A percentile compares a stretch with the other conserved stretches of the same genome.
These are phyloP conservation scores for Tolypocladium ovalisporum DNA, from an alignment of 2,329 filamentous ascomycete species.

Conservation along the genomic window DNA sequence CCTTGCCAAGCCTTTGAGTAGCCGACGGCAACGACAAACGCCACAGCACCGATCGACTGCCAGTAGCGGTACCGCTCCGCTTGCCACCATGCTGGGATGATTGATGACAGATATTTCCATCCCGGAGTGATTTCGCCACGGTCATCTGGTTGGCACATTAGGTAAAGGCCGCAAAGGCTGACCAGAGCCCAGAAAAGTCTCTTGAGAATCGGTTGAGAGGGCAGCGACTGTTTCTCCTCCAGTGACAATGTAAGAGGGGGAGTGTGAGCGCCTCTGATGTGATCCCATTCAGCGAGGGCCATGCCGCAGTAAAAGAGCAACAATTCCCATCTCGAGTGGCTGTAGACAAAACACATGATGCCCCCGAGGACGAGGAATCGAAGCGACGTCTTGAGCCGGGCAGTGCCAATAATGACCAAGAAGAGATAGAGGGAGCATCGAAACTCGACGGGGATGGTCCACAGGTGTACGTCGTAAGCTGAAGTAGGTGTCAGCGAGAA, in stretches of 20 bases:
- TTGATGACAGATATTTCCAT: conserved; percentile 34
- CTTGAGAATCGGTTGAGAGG: conserved; percentile 4
- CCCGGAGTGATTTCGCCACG: conserved; percentile 38
- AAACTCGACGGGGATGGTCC: conserved; percentile 54
- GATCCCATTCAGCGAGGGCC: conserved; percentile 42
- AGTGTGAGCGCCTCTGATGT: conserved; percentile 35
- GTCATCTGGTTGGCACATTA: conserved; percentile 29
- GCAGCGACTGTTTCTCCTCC: conserved; percentile 7
- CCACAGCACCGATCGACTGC: conserved; percentile 40
- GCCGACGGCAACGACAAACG: conserved; percentile 40
- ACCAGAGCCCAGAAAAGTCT: conserved; percentile 25
- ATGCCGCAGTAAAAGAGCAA: conserved; percentile 44
- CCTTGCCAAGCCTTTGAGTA: conserved; percentile 34
- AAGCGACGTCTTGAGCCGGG: conserved; percentile 29
- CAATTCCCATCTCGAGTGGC: conserved; percentile 42
- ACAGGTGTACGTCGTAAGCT: conserved; percentile 46
- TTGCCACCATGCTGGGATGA: conserved; percentile 38
- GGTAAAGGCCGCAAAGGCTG: conserved; percentile 40
- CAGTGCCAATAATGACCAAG: conserved; percentile 37
- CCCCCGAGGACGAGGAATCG: conserved; percentile 30
- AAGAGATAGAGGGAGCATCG: conserved; percentile 48
- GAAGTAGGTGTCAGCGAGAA: conserved; percentile 8
- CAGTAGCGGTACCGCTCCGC: conserved; percentile 43
- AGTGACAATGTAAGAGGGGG: conserved; percentile 14
- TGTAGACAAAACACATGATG: conserved; percentile 33